Percentiles rank a stretch among this genome's conserved stretches.
Evolutionary conservation across 2,329 filamentous ascomycete genomes (phyloP).

Genomic region (Sporothrix pallida): DNA sequence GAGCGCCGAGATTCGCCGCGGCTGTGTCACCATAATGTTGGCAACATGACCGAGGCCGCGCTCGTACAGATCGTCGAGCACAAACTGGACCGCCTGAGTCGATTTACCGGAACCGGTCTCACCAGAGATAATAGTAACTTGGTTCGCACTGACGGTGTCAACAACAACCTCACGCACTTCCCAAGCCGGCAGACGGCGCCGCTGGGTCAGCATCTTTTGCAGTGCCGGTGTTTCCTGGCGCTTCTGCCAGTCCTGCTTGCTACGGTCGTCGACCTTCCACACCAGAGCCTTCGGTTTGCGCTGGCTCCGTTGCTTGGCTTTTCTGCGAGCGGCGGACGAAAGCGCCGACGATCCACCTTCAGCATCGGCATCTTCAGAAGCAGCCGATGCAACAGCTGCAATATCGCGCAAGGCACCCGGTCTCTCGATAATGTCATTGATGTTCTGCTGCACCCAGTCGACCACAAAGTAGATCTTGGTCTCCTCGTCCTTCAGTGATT

Average conservation of each 20-base stretch:
- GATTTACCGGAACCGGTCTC: conserved; percentile 98
- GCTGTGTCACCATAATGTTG: conserved; percentile 96
- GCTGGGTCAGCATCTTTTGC: conserved; percentile 74
- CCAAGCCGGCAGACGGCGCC: conserved; percentile 86
- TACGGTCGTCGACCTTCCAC: conserved; percentile 66
- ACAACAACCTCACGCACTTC: conserved; percentile 78
- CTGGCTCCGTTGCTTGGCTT: conserved; percentile 45
- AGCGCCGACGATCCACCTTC: conserved; percentile 41
- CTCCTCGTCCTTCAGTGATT: conserved; percentile 77
- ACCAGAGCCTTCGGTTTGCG: conserved; percentile 64
- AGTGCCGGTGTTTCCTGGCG: conserved; percentile 70
- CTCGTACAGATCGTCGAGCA: conserved; percentile 87
- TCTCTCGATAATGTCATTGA: conserved; percentile 80
- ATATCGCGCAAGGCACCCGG: conserved; percentile 86
- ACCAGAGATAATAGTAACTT: conserved; percentile 95
- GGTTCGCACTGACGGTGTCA: conserved; percentile 72
- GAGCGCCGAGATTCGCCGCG: conserved; percentile 89
- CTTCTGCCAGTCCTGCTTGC: conserved; percentile 70
- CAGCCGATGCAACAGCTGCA: conserved; percentile 74
- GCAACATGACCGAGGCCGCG: conserved; percentile 74
- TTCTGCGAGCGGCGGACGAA: conserved; percentile 25
- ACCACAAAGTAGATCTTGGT: conserved; percentile 88
- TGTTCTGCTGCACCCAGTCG: conserved; percentile 88
- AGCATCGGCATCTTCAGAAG: conserved; percentile 58
- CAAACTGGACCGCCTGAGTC: conserved; percentile 94